phyloP scores from a whole-genome alignment of 371 early-diverging fungal genomes.

The Nosema granulosis region DNA sequence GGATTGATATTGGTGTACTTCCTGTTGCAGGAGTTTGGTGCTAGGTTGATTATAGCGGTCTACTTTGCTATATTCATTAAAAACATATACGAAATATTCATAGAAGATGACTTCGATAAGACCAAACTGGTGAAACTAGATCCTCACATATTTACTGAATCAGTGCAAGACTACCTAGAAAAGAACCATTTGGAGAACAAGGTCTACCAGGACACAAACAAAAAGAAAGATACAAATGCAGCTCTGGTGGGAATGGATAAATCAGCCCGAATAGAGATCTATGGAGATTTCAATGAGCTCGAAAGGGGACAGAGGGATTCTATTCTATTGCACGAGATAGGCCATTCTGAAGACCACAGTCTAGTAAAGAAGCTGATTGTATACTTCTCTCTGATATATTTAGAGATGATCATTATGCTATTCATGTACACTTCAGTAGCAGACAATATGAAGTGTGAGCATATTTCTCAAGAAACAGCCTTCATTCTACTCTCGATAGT shows the following conservation, averaged over 20 bases:
- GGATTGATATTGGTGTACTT: conserved; percentile 19
- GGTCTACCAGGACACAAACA: conserved; percentile 56
- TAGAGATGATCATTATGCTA: conserved; percentile 56
- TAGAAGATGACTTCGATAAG: conserved; percentile 48
- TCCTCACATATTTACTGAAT: conserved; percentile 44
- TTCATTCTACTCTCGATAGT: conserved; percentile 60
- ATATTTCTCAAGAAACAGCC: conserved; percentile 48
- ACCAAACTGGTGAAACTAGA: conserved; percentile 48
- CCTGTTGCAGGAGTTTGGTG: conserved; percentile 47
- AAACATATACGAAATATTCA: conserved; percentile 51
- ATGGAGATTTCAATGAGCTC: conserved; percentile 61
- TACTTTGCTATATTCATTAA: conserved; percentile 56
- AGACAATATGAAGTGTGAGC: conserved; percentile 40
- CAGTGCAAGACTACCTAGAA: conserved; percentile 51
- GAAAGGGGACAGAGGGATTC: conserved; percentile 56
- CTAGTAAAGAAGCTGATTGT: conserved; percentile 63
- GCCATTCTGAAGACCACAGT: conserved; percentile 65
- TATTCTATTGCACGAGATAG: conserved; percentile 67
- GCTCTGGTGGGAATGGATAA: conserved; percentile 64
- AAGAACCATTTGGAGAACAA: conserved; percentile 49
- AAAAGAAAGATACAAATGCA: conserved; percentile 58
- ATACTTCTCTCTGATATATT: conserved; percentile 44
- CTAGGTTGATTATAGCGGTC: conserved; percentile 56
- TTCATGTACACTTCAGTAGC: conserved; percentile 43
- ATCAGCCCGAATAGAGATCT: conserved; percentile 62